These are phyloP conservation scores for Quercus gilva DNA, from an alignment of 306 rosid species.

Conservation along the genomic window DNA sequence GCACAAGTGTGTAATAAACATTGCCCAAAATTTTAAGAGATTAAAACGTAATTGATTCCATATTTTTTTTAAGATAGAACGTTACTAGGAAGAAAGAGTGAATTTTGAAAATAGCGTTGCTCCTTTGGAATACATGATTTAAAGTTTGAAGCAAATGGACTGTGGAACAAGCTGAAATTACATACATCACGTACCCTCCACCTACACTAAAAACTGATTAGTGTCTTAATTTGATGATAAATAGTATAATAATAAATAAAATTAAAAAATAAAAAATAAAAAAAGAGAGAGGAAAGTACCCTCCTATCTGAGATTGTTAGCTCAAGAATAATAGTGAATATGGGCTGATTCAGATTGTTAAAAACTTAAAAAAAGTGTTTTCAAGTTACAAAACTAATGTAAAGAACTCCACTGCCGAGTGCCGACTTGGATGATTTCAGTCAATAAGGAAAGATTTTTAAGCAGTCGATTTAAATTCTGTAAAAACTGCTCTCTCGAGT, in stretches of 20 bases:
- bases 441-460: neutral
- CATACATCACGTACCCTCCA: neutral
- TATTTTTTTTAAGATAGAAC: too few relatives aligned
- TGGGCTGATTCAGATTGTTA: neutral
- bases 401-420: neutral
- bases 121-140: neutral
- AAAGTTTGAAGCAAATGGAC: neutral
- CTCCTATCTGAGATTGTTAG: neutral
- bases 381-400: neutral
- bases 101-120: neutral
- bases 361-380: neutral
- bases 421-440: neutral
- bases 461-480: neutral
- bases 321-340: neutral
- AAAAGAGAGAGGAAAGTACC: neutral
- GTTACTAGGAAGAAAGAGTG: neutral
- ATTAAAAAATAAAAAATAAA: too few relatives aligned
- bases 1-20: neutral
- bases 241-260: too few relatives aligned
- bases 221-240: too few relatives aligned
- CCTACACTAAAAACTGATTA: too few relatives aligned
- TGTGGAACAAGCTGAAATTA: neutral
- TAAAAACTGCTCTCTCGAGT: neutral
- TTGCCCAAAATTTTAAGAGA: too few relatives aligned
- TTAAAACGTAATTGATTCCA: too few relatives aligned